Conservation (phyloP, 345 rosid species). For the Populus nigra region DNA sequence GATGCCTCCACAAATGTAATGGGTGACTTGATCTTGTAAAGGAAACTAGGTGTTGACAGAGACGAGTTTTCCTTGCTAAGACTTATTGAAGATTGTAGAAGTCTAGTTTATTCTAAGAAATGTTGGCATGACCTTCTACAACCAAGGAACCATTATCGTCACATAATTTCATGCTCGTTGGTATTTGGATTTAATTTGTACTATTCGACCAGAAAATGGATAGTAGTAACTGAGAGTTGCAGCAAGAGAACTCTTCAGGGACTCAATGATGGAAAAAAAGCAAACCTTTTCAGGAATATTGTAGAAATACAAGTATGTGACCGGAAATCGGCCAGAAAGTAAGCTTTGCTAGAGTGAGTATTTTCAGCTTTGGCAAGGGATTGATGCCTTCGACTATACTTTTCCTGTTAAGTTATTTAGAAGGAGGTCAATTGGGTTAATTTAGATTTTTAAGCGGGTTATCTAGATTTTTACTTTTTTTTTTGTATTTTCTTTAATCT, state of each 20-base stretch:
- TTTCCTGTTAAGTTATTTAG: slow-evolving; percentile 20
- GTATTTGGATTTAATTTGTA: slow-evolving; percentile 35
- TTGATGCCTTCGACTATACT: slow-evolving; percentile 47
- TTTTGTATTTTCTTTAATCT: too few species aligned
- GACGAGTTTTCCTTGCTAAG: slow-evolving; percentile 56
- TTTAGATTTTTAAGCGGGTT: too few species aligned
- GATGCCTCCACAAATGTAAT: slow-evolving; percentile 60
- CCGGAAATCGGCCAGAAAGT: slow-evolving; percentile 82
- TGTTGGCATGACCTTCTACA: slow-evolving; percentile 51
- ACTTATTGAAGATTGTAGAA: slow-evolving; percentile 48
- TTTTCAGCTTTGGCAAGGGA: slow-evolving; percentile 22
- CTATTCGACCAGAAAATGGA: slow-evolving; percentile 74
- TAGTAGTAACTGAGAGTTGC: slow-evolving; percentile 50
- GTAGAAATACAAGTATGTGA: slow-evolving; percentile 77
- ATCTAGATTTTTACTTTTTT: too few species aligned
- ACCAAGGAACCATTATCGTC: slow-evolving; percentile 60
- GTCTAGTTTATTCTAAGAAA: slow-evolving; percentile 48
- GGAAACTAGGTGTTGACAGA: slow-evolving; percentile 41
- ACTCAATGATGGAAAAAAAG: slow-evolving; percentile 30
- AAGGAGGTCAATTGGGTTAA: too few species aligned
- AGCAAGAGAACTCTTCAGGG: slow-evolving; percentile 55
- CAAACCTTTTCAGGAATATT: slow-evolving; percentile 26
- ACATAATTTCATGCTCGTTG: slow-evolving; percentile 64
- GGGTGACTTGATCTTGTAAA: slow-evolving; percentile 59
- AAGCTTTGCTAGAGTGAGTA: slow-evolving; percentile 69